Base-by-base conservation (phyloP, 805 yeast genomes). In the Suhomyces kilbournensis region DNA sequence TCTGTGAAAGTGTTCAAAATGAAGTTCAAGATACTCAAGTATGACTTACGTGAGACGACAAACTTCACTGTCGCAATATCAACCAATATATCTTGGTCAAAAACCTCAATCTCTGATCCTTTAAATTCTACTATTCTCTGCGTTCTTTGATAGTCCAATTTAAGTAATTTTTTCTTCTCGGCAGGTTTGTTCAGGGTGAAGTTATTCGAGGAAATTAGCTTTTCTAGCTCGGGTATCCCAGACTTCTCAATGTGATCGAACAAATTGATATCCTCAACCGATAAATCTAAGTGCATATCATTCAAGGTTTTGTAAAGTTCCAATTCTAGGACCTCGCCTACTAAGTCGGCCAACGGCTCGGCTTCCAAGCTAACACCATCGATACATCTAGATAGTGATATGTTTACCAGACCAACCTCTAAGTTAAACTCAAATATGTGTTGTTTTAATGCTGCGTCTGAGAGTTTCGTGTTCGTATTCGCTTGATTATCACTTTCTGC, bases 1-100 rank as follows among this genome's bases (percentile, higher is more conserved):
- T 86, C 86, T 0, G 97, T 87, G 65, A 94, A 94, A 0, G 98
- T 94, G 44, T 90, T 88, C 61, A 92, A 72, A 1, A 88, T 76
- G 65, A 86, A 94, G 65, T 91, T 93, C 56, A 93, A 69, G 12
- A 94, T 71, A 1, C 96, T 86, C 55, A 94, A 74, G 14, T 88
- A 69, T 1, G 96, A 87, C 62, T 83, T 87, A 46, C 97, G 82
- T 0, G 96, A 83, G 6, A 92, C 69, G 2, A 88, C 86, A 35
- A 88, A 77, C 55, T 82, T 82, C 50, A 94, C 80, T 12, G 96
- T 90, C 0, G 97, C 90, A 69, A 94, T 78, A 43, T 83, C 77
- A 48, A 94, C 71, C 7, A 80, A 75, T 4, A 92, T 80, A 57
- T 81, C 84, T 66, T 90, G 97, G 61, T 92, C 97, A 65, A 79